Evolutionary conservation across 108 stramenopile species (phyloP), one percentile per base, ranked within the genome.

Genomic region (Hondaea fermentalgiana): DNA sequence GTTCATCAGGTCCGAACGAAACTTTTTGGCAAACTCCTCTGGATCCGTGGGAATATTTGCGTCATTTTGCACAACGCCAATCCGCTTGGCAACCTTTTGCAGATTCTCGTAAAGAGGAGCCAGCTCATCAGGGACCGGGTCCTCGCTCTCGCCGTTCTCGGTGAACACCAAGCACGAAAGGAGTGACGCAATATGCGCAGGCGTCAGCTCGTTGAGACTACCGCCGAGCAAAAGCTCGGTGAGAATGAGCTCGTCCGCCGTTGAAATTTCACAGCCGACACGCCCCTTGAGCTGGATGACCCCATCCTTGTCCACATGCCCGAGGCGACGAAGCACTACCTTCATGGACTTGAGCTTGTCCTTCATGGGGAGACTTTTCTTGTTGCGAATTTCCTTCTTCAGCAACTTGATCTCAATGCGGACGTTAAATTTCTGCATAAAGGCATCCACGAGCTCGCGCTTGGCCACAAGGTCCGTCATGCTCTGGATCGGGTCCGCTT

Each of bases 241-340:
- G 21, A 98, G 95, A 23, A 99, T 96, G 44, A 99, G 94, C 92
- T 99, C 99, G 89, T 99, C 95, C 28, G 96, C 96, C 5, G 98
- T 98, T 90, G 98, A 98, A 89, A 99, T 94, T 92, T 99, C 99
- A 88, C 98, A 98, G 6, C 98, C 98, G n/a, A 97, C 96, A 55
- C 98, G 91, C 28, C 99, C 99, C 91, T 99, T 99, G 23, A 97
- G 96, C 90, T 97, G 96, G 87, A 99, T 97, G 59, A 99, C 97
- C 6, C 95, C 97, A 17, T 96, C 94, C 49, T 93, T 92, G 91
- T 98, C 96, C 8, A 97, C 97, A 90, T 98, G 97, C 19, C 98
- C 98, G 35, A 99, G 94, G 45, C 96, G 93, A 43, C 95, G 96
- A 87, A 99, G 93, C 17, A 99, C 98, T 10, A 95, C 91, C 91